Evolutionary conservation across 257 asterid genomes (phyloP).

Genomic region (Craterostigma plantagineum): DNA sequence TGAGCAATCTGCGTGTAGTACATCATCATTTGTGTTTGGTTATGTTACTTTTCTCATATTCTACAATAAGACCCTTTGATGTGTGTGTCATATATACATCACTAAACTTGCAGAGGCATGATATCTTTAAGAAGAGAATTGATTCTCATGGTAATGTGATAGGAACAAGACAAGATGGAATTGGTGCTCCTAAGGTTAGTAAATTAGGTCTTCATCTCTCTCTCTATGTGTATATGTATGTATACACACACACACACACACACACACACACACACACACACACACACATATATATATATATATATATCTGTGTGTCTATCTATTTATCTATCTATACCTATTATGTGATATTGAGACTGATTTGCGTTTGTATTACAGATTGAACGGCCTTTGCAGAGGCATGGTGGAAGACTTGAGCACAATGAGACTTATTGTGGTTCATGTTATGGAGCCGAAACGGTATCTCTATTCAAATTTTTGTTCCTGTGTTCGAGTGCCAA

Average conservation of each 20-base stretch:
- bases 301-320: too few relatives aligned
- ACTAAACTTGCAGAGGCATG: conserved; percentile 58
- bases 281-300: too few relatives aligned
- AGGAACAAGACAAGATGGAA: conserved; percentile 61
- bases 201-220: background rate
- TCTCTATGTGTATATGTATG: too few relatives aligned
- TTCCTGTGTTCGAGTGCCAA: background rate
- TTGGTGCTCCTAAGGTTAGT: conserved; percentile 89
- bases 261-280: background rate
- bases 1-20: background rate
- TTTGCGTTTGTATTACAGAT: conserved; percentile 32
- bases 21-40: too few relatives aligned
- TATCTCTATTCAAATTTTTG: conserved; percentile 10
- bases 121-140: conserved; percentile 80
- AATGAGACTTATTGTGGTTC: conserved; percentile 94
- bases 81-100: conserved; percentile 8
- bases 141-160: conserved; percentile 74
- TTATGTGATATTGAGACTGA: background rate
- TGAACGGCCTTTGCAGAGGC: conserved; percentile 91
- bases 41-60: background rate
- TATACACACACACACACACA: too few relatives aligned
- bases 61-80: background rate
- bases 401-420: conserved; percentile 94
- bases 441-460: conserved; percentile 95
- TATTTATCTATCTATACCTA: background rate